Base-by-base conservation (phyloP, 768 basidiomycete species). In the Leccinum imitatum region DNA sequence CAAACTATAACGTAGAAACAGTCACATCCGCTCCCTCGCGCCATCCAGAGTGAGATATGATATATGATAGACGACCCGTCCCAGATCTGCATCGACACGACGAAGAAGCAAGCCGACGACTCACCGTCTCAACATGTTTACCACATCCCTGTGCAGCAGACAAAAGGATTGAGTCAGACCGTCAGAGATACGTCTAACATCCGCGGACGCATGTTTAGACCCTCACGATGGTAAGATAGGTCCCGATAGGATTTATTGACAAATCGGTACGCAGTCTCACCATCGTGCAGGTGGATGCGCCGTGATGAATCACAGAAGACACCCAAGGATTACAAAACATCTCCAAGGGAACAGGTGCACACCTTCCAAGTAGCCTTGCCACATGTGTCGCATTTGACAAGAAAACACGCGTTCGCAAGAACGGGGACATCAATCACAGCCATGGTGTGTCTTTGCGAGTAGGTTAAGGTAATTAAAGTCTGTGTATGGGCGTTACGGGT, bases 351-450 rank as follows among this genome's bases (percentile, higher is more conserved):
- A 67, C 64, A 68, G 51, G 61, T 57, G 73, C 81, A 68, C 70
- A 89, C 89, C 77, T 69, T 78, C 90, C 89, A 91, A 19, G 86
- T 90, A 25, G 76, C 84, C 79, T 90, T 90, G 53, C 80, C 80
- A 71, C 89, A 91, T 59, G 72, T 76, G 54, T 71, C 73, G 75
- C 89, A 91, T 59, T 79, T 78, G 59, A 86, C 84, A 61, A 73
- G 64, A 69, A 73, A 81, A 76, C 89, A 91, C 59, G 72, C 65
- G 68, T 88, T 76, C 62, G 78, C 79, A 57, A 80, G 84, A 64
- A 73, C 64, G 65, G 69, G 52, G 53, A 39, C 37, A 53, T 67
- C 59, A 52, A 58, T 54, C 31, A 54, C 52, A 53, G 63, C 63
- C 73, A 76, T 76, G 50, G 51, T 50, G 57, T 62, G 57, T 63